Evolutionary conservation across 2,329 filamentous ascomycete genomes (phyloP).

Genomic region (Talaromyces funiculosus): DNA sequence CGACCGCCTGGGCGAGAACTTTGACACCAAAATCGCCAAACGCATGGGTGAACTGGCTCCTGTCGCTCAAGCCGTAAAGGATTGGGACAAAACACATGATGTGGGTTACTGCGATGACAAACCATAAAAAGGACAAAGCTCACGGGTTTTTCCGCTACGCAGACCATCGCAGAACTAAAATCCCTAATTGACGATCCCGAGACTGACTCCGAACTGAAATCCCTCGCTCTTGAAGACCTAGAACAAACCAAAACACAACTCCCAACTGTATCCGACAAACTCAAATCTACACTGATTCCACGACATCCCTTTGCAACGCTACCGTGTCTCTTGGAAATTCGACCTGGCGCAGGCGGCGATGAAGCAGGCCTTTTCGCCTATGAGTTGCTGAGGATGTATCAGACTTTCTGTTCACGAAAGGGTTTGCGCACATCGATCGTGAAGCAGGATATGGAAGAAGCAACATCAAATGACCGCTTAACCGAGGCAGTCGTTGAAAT

Average conservation of each 20-base stretch:
- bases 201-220: slow-evolving; percentile 55
- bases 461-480: slow-evolving; percentile 61
- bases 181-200: slow-evolving; percentile 65
- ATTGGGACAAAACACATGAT: slow-evolving; percentile 55
- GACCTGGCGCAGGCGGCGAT: slow-evolving; percentile 84
- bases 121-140: neutral
- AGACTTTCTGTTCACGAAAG: slow-evolving; percentile 64
- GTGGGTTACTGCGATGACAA: slow-evolving; percentile 29
- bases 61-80: slow-evolving; percentile 48
- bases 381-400: slow-evolving; percentile 86
- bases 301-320: slow-evolving; percentile 84
- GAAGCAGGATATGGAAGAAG: slow-evolving; percentile 74
- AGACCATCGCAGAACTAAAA: slow-evolving; percentile 63
- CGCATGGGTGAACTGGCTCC: slow-evolving; percentile 51
- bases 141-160: slow-evolving; percentile 9
- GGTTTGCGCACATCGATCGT: slow-evolving; percentile 63
- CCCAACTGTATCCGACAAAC: slow-evolving; percentile 55
- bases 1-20: slow-evolving; percentile 48
- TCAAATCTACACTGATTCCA: slow-evolving; percentile 76
- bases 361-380: slow-evolving; percentile 89
- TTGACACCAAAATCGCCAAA: slow-evolving; percentile 53
- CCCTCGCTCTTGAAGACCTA: slow-evolving; percentile 64
- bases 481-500: slow-evolving; percentile 87
- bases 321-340: slow-evolving; percentile 85
- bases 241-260: slow-evolving; percentile 59